Percentiles rank a stretch among this genome's conserved stretches.
Conservation (phyloP, 1,139 yeast genomes). For the Trichomonascaceae sp. region DNA sequence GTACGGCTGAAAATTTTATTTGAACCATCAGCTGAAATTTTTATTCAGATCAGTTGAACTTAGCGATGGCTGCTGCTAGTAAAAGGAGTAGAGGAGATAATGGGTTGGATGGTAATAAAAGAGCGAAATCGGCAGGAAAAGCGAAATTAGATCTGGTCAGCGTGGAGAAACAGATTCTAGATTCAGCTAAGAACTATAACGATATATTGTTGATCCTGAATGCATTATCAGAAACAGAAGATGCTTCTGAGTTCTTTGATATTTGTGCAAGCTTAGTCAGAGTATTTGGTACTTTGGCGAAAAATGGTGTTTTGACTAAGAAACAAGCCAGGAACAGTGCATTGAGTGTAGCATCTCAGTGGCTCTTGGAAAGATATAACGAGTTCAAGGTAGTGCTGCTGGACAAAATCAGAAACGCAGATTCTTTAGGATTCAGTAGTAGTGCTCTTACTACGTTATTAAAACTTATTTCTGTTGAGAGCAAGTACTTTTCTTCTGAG, state of each 20-base stretch:
- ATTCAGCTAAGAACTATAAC: slow-evolving; percentile 46
- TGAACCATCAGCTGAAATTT: neutral
- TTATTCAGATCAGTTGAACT: neutral
- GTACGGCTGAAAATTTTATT: neutral
- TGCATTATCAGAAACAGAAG: slow-evolving; percentile 34
- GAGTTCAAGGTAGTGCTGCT: slow-evolving; percentile 46
- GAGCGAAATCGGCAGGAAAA: neutral
- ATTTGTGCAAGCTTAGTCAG: slow-evolving; percentile 49
- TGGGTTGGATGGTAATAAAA: neutral
- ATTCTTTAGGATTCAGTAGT: slow-evolving; percentile 45
- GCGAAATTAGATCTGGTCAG: slow-evolving; percentile 2
- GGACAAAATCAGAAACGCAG: slow-evolving; percentile 29
- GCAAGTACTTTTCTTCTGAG: slow-evolving; percentile 44
- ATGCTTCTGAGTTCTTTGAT: slow-evolving; percentile 18
- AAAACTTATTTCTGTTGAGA: slow-evolving; percentile 58
- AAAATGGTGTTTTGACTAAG: slow-evolving; percentile 42
- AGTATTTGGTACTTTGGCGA: slow-evolving; percentile 52
- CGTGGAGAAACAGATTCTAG: slow-evolving; percentile 24
- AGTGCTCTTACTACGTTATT: slow-evolving; percentile 60
- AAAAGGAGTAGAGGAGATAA: neutral
- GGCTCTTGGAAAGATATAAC: slow-evolving; percentile 60
- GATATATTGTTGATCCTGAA: slow-evolving; percentile 43
- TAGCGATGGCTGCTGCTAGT: neutral
- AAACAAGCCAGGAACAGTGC: slow-evolving; percentile 31
- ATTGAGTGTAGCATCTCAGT: slow-evolving; percentile 37